Conservation (phyloP, 1,284 basidiomycete species). For the Fistulina hepatica region DNA sequence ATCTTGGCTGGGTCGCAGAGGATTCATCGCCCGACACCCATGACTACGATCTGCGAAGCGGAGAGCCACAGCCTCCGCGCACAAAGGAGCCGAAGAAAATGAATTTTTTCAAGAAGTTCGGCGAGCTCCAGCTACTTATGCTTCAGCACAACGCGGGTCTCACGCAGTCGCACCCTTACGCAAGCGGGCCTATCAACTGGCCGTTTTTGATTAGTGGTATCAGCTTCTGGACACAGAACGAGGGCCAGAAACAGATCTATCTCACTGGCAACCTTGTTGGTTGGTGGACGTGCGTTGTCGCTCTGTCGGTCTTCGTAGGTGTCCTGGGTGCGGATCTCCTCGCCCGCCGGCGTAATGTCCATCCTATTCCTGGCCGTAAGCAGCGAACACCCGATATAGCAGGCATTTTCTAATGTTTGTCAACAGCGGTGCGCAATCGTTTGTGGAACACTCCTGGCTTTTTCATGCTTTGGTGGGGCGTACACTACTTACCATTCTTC, state of each 20-base stretch:
- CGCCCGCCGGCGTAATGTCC: conserved; percentile 74
- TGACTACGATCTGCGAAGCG: not conserved
- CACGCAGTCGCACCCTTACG: conserved; percentile 93
- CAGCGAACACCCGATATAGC: conserved; percentile 14
- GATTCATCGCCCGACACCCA: conserved; percentile 15
- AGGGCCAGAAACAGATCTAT: conserved; percentile 87
- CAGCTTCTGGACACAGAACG: conserved; percentile 93
- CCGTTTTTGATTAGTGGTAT: conserved; percentile 94
- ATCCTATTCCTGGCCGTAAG: conserved; percentile 81
- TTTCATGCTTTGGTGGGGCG: conserved; percentile 90
- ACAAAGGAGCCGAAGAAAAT: conserved; percentile 73
- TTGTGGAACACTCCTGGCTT: conserved; percentile 94
- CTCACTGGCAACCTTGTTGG: conserved; percentile 89
- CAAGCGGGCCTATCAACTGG: conserved; percentile 92
- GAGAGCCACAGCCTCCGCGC: conserved; percentile 13
- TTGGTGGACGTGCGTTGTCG: conserved; percentile 91
- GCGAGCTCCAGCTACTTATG: conserved; percentile 91
- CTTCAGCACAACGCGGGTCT: conserved; percentile 95
- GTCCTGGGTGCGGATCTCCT: conserved; percentile 84
- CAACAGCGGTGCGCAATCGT: conserved; percentile 77
- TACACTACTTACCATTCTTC: conserved; percentile 97
- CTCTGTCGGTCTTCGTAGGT: conserved; percentile 81
- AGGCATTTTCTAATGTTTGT: conserved; percentile 6
- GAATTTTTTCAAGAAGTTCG: conserved; percentile 93
- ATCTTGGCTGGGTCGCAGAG: conserved; percentile 15